A percentile compares a stretch with the other conserved stretches of the same genome.
Conservation (phyloP, 2,329 filamentous ascomycete genomes). For the Apiospora pterosperma region DNA sequence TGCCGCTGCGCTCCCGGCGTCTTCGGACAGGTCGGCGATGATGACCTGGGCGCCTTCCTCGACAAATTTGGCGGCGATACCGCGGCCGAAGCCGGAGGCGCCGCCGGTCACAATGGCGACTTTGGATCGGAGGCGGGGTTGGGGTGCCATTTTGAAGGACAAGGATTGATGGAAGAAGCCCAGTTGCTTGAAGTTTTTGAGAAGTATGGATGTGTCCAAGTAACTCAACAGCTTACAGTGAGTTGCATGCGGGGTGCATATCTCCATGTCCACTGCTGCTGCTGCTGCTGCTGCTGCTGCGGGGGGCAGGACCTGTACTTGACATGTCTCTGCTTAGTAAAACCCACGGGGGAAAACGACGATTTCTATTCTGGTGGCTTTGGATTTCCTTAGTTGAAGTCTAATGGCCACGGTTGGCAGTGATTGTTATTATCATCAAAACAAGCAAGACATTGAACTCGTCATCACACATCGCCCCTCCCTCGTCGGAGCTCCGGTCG, state of each 20-base stretch:
- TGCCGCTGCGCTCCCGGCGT: slow-evolving; percentile 47
- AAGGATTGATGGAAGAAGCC: too few species aligned
- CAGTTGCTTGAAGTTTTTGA: not conserved
- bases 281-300: not conserved
- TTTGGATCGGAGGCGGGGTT: slow-evolving; percentile 35
- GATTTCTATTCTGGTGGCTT: too few species aligned
- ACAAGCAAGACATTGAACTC: not conserved
- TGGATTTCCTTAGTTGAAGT: too few species aligned
- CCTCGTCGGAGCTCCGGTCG: not conserved
- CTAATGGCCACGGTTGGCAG: too few species aligned
- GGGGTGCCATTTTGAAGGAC: slow-evolving; percentile 11
- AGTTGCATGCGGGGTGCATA: not conserved
- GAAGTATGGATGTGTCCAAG: not conserved
- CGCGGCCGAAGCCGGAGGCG: slow-evolving; percentile 62
- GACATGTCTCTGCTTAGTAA: too few species aligned
- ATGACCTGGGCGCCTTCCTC: slow-evolving; percentile 59
- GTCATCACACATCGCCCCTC: not conserved
- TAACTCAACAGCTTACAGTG: too few species aligned
- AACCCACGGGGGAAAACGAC: too few species aligned
- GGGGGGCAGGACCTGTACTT: too few species aligned
- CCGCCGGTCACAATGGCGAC: slow-evolving; percentile 48
- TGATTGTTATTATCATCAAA: too few species aligned
- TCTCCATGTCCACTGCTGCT: not conserved
- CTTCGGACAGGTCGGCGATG: slow-evolving; percentile 57
- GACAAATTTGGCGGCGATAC: slow-evolving; percentile 56